Evolutionary conservation across 768 basidiomycete species (phyloP).

Genomic region (Boletus pseudopeckii): DNA sequence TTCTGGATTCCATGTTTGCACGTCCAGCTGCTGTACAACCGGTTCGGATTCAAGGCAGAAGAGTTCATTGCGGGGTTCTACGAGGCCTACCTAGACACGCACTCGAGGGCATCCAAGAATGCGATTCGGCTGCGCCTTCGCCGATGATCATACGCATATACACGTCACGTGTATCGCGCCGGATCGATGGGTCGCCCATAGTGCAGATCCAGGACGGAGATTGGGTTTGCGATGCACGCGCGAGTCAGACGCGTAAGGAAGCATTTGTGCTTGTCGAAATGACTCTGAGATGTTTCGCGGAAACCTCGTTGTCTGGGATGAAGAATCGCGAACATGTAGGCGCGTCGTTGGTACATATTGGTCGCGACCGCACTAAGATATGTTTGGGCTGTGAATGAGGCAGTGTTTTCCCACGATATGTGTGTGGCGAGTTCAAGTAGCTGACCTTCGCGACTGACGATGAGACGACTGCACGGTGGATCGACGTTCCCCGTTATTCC

Average conservation of each 20-base stretch:
- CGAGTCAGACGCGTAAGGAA: no score
- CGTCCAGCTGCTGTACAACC: conserved; percentile 70
- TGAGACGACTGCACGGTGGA: neutral
- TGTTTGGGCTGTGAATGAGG: neutral
- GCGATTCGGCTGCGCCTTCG: conserved; percentile 76
- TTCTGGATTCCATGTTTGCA: neutral
- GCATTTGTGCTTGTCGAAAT: neutral
- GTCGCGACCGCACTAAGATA: no score
- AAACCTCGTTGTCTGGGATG: neutral
- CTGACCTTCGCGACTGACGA: neutral
- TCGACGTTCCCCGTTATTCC: neutral
- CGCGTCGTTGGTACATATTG: no score
- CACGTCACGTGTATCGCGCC: neutral
- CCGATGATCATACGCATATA: conserved; percentile 32
- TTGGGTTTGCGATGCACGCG: neutral
- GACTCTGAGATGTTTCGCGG: neutral
- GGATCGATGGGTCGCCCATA: neutral
- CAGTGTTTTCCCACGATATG: conserved; percentile 6
- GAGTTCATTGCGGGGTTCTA: conserved; percentile 83
- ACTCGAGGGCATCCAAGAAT: conserved; percentile 73
- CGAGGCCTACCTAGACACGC: conserved; percentile 67
- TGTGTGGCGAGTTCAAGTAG: neutral
- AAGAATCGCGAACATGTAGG: no score
- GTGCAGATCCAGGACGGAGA: neutral
- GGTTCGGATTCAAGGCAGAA: conserved; percentile 85